Base-by-base conservation (phyloP, 176 grass and related monocot species). In the Tuctoria greenei region DNA sequence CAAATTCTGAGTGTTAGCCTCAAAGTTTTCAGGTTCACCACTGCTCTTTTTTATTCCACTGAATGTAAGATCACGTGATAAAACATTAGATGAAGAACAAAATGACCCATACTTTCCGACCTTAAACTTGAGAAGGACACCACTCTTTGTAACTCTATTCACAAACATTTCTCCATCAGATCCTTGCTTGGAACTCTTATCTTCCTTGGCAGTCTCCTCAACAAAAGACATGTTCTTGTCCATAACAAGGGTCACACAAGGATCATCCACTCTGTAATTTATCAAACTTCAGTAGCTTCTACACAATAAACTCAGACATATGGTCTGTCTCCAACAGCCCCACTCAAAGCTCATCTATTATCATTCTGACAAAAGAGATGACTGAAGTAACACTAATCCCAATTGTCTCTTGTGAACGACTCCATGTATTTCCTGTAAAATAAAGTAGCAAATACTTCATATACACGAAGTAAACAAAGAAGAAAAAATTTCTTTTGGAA, bases 91-190 rank as follows among this genome's bases (percentile, higher is more conserved):
- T 17, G 38, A 10, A 52, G n/a, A 25, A 24, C 20, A 4, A 39
- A 4, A 20, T 23, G 8, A 27, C 12, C 8, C n/a, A 54, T 66
- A 13, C 8, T 44, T 52, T 3, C 35, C n/a, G 13, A 66, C n/a
- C 47, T 66, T 77, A 35, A 77, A 66, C 61, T 77, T 65, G 14
- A 52, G 44, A 77, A 66, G 61, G 4, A 52, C 9, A 4, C 61
- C 61, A 34, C 27, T 26, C 15, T 20, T 51, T 77, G 74, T 1
- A 50, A 54, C 61, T 50, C 34, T 77, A 18, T 6, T 8, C 13
- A 77, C 45, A 8, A 66, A 65, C n/a, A 50, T 1, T 31, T 66
- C 31, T 66, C n/a, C 74, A 18, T n/a, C 37, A 8, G 31, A 54
- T 3, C 40, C 61, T 40, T 77, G 31, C 50, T 52, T 38, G 15